phyloP scores from a whole-genome alignment of 2,329 filamentous ascomycete genomes.

The Monilinia aucupariae region DNA sequence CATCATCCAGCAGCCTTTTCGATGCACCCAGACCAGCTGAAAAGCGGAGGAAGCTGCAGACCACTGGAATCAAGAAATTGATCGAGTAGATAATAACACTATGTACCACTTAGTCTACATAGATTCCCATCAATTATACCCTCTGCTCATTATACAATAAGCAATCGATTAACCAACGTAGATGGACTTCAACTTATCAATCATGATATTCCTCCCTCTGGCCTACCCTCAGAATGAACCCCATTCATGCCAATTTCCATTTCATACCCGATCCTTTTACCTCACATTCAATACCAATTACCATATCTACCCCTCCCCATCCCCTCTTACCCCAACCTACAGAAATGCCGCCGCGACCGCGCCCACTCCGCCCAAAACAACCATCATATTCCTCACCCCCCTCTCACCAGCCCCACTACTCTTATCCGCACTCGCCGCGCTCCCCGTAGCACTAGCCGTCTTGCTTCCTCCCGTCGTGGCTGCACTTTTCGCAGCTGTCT shows the following conservation, averaged over 20 bases:
- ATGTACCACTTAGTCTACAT: background rate
- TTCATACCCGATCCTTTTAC: background rate
- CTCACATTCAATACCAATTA: background rate
- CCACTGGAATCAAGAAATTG: background rate
- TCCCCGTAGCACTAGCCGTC: slow-evolving; percentile 20
- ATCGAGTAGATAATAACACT: background rate
- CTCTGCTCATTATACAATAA: background rate
- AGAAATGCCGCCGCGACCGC: background rate
- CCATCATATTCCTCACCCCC: background rate
- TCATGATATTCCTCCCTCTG: background rate
- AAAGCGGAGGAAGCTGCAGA: background rate
- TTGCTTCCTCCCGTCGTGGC: background rate
- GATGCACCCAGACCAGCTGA: background rate
- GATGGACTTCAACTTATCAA: background rate
- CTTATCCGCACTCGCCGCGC: background rate
- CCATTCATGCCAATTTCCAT: background rate
- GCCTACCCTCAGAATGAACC: too few relatives aligned
- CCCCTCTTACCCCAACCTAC: background rate
- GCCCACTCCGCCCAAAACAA: background rate
- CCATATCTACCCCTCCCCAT: background rate
- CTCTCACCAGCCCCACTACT: background rate
- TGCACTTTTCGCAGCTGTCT: background rate
- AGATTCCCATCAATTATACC: background rate
- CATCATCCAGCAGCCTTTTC: background rate
- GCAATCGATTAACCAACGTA: background rate